A percentile compares a stretch with the other conserved stretches of the same genome.
These are phyloP conservation scores for Pythium plurisporium DNA, from an alignment of 352 stramenopile species.

Conservation along the genomic window DNA sequence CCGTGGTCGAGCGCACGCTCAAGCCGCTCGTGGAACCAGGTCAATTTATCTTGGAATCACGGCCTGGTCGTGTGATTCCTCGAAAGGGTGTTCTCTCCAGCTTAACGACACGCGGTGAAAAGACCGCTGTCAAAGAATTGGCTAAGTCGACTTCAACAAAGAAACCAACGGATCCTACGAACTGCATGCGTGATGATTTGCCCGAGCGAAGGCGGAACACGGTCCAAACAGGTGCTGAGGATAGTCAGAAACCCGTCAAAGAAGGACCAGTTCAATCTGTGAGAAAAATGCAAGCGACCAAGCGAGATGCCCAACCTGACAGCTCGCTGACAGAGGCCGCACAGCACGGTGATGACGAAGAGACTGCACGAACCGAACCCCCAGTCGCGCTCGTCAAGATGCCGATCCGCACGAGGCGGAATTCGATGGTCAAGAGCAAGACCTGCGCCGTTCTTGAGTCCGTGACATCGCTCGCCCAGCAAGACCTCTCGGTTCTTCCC, in stretches of 20 bases:
- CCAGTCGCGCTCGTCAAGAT: not conserved
- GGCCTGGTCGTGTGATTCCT: not conserved
- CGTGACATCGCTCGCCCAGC: not conserved
- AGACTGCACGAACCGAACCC: not conserved
- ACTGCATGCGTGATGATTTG: no score
- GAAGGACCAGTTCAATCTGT: not conserved
- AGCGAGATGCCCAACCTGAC: no score
- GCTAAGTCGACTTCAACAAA: not conserved
- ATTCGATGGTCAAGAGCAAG: conserved; percentile 24
- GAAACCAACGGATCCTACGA: not conserved
- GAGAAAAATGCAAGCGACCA: not conserved
- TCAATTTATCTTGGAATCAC: conserved; percentile 10
- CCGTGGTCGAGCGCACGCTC: not conserved
- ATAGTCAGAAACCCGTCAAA: not conserved
- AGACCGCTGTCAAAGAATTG: not conserved
- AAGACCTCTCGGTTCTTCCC: not conserved
- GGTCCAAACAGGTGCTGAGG: not conserved
- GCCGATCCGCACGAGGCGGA: not conserved
- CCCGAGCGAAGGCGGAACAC: conserved; percentile 13
- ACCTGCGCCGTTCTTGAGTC: conserved; percentile 20
- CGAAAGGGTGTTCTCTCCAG: not conserved
- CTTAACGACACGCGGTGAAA: not conserved
- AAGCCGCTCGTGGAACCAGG: conserved; percentile 20
- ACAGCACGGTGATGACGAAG: not conserved
- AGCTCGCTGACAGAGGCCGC: no score